Percentiles rank a stretch among this genome's conserved stretches.
These are phyloP conservation scores for Boletus semigastroideus DNA, from an alignment of 1,284 basidiomycete species.

Conservation along the genomic window DNA sequence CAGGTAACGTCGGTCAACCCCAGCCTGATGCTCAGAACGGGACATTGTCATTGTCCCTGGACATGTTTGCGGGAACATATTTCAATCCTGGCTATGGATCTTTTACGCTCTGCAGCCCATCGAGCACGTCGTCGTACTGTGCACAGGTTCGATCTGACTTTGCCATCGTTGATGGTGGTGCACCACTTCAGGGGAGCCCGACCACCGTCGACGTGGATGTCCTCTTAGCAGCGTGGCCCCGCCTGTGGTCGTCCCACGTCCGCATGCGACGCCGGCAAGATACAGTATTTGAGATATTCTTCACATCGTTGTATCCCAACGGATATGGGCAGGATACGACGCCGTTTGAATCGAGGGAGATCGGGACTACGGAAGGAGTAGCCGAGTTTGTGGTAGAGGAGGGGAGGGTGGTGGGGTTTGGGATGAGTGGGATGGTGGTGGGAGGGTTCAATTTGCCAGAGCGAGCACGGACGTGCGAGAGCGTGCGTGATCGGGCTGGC, in stretches of 20 bases:
- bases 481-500: constrained; percentile 22
- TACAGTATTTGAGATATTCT: constrained; percentile 12
- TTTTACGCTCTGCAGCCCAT: constrained; percentile 35
- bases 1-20: not conserved
- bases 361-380: not conserved
- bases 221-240: constrained; percentile 30
- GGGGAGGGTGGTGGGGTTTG: constrained; percentile 29
- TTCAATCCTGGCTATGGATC: constrained; percentile 36
- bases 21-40: not conserved
- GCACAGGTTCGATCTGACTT: constrained; percentile 29
- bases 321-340: constrained; percentile 32
- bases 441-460: no score
- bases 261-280: constrained; percentile 16
- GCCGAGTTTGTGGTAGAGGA: constrained; percentile 22
- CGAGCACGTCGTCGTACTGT: constrained; percentile 30
- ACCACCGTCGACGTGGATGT: no score
- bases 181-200: not conserved
- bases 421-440: constrained; percentile 20
- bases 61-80: constrained; percentile 36
- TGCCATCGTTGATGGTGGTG: constrained; percentile 19
- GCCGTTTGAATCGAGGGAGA: constrained; percentile 25
- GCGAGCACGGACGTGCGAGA: constrained; percentile 8
- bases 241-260: constrained; percentile 30
- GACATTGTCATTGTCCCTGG: constrained; percentile 12
- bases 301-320: constrained; percentile 24